Evolutionary conservation across 495 filamentous ascomycete genomes (phyloP), one percentile per base, ranked within the genome.

Genomic region (Annulohypoxylon maeteangense): DNA sequence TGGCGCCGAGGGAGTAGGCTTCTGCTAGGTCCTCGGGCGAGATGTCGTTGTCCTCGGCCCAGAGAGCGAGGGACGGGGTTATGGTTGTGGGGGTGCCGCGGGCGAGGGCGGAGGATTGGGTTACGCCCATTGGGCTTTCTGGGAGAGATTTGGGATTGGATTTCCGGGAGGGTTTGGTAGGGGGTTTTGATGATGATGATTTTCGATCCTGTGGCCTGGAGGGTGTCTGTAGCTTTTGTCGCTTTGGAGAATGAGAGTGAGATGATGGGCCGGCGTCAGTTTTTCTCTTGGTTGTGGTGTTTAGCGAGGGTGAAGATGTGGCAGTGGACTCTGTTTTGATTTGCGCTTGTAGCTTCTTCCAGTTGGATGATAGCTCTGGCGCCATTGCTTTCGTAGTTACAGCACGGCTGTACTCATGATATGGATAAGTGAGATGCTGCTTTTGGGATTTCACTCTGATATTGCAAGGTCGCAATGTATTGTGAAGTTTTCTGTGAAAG

Each of bases 261-360:
- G 65, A 71, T 54, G 38, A 56, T 53, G 29, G 55, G 27, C 44
- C 68, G 51, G 58, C 62, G 20, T 58, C 69, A 40, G 74, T 73
- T 78, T 71, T 79, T 61, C 70, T 77, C 67, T 68, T 81, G 38
- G 57, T 48, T 47, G 38, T 23, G 4, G 55, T 14, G 45, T 69
- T 74, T 31, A n/a, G n/a, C n/a, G 48, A 40, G 3, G 63, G 45
- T 62, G 75, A 54, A 7, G 74, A 74, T 2, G 77, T 69, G 40
- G 83, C 81, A 5, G 76, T 78, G 14, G 81, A 78, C 32, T 88
- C 83, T 56, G 86, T 81, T 70, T 89, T 87, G 58, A 92, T 80
- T 36, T 84, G 85, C 65, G 81, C 86, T 83, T 92, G 90, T 63
- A 93, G 84, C 78, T 89, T 92, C 75, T 91, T 90, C 90, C 90